Percentiles rank a stretch among this genome's conserved stretches.
Evolutionary conservation across 371 early-diverging fungal species (phyloP).

Genomic region (Amoeboaphelidium protococcarum): DNA sequence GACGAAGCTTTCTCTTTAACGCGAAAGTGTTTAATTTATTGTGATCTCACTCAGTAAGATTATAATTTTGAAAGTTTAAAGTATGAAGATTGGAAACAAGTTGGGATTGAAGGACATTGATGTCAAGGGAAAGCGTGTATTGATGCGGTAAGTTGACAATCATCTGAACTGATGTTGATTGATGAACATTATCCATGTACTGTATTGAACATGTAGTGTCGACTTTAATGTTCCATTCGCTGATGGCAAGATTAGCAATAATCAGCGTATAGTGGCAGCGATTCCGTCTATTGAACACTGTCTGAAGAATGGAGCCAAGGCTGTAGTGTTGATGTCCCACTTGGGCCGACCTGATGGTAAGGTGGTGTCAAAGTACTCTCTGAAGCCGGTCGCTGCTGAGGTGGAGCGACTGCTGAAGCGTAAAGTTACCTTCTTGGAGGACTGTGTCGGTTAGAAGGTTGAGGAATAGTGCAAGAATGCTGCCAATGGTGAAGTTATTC

Average conservation of each 20-base stretch:
- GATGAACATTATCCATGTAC: slow-evolving; percentile 1
- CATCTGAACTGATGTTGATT: neutral
- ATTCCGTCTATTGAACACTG: slow-evolving; percentile 84
- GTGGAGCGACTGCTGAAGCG: slow-evolving; percentile 46
- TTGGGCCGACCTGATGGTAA: slow-evolving; percentile 94
- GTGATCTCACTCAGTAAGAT: too few relatives aligned
- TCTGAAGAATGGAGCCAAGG: slow-evolving; percentile 49
- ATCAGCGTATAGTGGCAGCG: slow-evolving; percentile 86
- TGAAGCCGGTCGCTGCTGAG: slow-evolving; percentile 75
- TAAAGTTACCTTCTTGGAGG: slow-evolving; percentile 66
- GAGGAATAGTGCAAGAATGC: slow-evolving; percentile 52
- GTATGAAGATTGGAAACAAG: slow-evolving; percentile 1
- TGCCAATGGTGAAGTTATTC: slow-evolving; percentile 52
- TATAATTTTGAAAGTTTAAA: neutral
- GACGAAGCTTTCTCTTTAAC: too few relatives aligned
- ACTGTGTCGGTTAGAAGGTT: slow-evolving; percentile 75
- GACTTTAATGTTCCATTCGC: slow-evolving; percentile 96
- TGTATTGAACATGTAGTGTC: slow-evolving; percentile 26
- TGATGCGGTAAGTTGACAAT: slow-evolving; percentile 41
- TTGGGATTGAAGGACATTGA: slow-evolving; percentile 46
- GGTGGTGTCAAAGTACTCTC: slow-evolving; percentile 55
- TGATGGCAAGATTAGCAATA: slow-evolving; percentile 75
- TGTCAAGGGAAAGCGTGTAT: slow-evolving; percentile 59
- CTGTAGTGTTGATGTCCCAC: slow-evolving; percentile 90
- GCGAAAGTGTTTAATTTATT: too few relatives aligned